Evolutionary conservation across 495 filamentous ascomycete species (phyloP), one percentile per base, ranked within the genome.

Genomic region (Lasiosphaeris hirsuta): DNA sequence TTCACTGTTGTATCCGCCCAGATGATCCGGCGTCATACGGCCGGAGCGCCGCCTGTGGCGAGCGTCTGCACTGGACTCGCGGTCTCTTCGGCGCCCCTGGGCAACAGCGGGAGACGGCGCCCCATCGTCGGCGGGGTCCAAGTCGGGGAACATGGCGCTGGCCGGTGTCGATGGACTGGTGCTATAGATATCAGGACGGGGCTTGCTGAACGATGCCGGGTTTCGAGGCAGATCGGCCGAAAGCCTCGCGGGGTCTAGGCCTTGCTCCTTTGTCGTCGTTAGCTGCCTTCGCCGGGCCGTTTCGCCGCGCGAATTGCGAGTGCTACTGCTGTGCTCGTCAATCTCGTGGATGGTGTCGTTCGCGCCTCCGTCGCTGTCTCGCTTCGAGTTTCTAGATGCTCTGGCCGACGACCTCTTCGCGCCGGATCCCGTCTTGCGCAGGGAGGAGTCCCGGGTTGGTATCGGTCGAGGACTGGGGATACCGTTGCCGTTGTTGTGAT

Each of bases 21-120:
- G 60, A 3, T 71, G 63, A 33, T 81, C 78, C 0, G 79, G 78
- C 0, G 69, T 72, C 10, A 62, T 58, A 44, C 68, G 72, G 13
- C 72, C 74, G 10, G 77, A 73, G 14, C 66, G 69, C 45, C 74
- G 72, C 41, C 72, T 69, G 44, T 69, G 58, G 33, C 67, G 61
- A 17, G 61, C 53, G 7, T 73, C 77, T 39, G 63, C 58, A 56
- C 69, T 77, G 39, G 64, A 47, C 55, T 71, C 69, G 57, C 73
- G 58, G 68, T 80, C 69, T 45, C 80, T 73, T n/a, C 77, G 68
- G 53, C 78, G 69, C 56, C 77, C 71, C 73, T 86, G 78, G 48
- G 83, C 79, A 17, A 90, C 77, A 1, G 83, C 80, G 4, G 88
- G 88, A 3, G 85, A 85, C 8, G 87, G 87, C 1, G 88, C 87